Percentiles rank a stretch among this genome's conserved stretches.
Conservation (phyloP, 1,284 basidiomycete species). For the Golubevia pallescens region DNA sequence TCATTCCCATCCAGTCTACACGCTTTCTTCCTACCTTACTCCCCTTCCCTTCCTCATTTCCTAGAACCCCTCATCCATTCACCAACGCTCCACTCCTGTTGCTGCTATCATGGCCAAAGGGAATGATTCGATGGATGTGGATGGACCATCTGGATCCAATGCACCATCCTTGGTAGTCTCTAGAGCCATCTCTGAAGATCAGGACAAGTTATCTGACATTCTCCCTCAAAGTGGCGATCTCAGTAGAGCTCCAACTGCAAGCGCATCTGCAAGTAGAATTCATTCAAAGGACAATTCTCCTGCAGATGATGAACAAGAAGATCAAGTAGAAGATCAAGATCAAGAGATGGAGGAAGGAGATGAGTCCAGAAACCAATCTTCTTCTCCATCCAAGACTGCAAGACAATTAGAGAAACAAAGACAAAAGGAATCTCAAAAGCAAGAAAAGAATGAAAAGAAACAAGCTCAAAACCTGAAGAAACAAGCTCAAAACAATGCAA, state of each 20-base stretch:
- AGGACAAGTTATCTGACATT: slow-evolving; percentile 52
- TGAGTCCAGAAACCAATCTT: slow-evolving; percentile 11
- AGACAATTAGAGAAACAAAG: slow-evolving; percentile 46
- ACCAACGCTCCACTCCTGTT: too few relatives aligned
- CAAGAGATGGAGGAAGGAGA: slow-evolving; percentile 18
- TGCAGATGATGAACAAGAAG: slow-evolving; percentile 7
- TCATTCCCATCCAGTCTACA: too few relatives aligned
- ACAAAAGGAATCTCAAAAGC: slow-evolving; percentile 37
- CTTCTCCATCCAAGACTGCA: slow-evolving; percentile 37
- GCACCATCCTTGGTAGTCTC: not conserved
- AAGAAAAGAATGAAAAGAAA: slow-evolving; percentile 27
- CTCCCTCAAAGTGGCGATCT: slow-evolving; percentile 39
- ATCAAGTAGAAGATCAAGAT: slow-evolving; percentile 13
- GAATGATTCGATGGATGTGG: not conserved
- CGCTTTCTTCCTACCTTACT: too few relatives aligned
- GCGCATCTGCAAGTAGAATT: slow-evolving; percentile 16
- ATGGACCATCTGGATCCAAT: not conserved
- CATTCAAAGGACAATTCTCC: slow-evolving; percentile 23
- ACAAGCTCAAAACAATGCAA: not conserved
- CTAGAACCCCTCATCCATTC: too few relatives aligned
- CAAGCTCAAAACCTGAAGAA: slow-evolving; percentile 19
- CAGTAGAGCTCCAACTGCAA: slow-evolving; percentile 32
- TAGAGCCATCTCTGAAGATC: slow-evolving; percentile 13
- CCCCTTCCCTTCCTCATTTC: too few relatives aligned
- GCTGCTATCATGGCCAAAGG: too few relatives aligned